Percentiles rank a stretch among this genome's conserved stretches.
Evolutionary conservation across 2,329 filamentous ascomycete genomes (phyloP).

Genomic region (Neonectria faginata): DNA sequence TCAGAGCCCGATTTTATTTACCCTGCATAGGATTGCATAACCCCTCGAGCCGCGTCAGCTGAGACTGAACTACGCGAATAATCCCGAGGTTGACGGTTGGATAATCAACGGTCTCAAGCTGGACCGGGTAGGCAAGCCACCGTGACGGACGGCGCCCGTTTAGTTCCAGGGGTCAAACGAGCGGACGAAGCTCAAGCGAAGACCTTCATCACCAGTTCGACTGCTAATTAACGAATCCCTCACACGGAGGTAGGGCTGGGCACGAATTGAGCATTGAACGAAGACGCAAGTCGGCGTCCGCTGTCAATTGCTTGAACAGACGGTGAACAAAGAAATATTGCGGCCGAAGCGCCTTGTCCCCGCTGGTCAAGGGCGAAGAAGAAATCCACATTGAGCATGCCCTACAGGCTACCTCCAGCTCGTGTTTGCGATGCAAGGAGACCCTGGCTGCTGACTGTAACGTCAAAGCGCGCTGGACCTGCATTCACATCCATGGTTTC

Average conservation of each 20-base stretch:
- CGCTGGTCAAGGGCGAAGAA: slow-evolving; percentile 12
- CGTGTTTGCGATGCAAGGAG: slow-evolving; percentile 6
- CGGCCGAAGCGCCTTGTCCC: not conserved
- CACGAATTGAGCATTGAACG: not conserved
- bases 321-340: slow-evolving; percentile 5
- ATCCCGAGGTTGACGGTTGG: not conserved
- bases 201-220: not conserved
- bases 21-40: not conserved
- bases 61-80: not conserved
- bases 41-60: not conserved
- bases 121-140: slow-evolving; percentile 13
- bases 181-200: not conserved
- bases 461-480: slow-evolving; percentile 19
- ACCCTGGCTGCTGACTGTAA: not conserved
- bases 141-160: slow-evolving; percentile 5
- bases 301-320: not conserved
- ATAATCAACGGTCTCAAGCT: not conserved
- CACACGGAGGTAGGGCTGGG: too few species aligned
- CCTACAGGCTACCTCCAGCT: not conserved
- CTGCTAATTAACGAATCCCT: too few species aligned
- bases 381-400: slow-evolving; percentile 8
- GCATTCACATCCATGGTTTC: slow-evolving; percentile 3
- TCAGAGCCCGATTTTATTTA: not conserved
- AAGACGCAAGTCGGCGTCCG: not conserved
- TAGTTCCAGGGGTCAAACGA: slow-evolving; percentile 2